A percentile compares a stretch with the other conserved stretches of the same genome.
These are phyloP conservation scores for Cyberlindnera amylophila DNA, from an alignment of 805 yeast genomes.

Conservation along the genomic window DNA sequence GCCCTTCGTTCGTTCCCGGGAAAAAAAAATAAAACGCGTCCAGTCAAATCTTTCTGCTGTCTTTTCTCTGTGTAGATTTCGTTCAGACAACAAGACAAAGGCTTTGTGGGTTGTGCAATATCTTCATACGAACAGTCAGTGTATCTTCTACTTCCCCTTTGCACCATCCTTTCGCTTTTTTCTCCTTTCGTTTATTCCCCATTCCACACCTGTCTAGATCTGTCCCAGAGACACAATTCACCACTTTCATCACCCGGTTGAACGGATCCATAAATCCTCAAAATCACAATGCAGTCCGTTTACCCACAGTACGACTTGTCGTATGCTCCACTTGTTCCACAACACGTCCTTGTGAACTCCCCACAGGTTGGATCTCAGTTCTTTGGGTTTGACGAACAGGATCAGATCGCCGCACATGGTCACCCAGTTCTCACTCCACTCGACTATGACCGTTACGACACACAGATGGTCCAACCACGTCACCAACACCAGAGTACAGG, in stretches of 20 bases:
- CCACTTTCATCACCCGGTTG: too few relatives aligned
- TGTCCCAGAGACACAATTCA: too few relatives aligned
- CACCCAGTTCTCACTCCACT: not conserved
- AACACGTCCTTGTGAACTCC: slow-evolving; percentile 24
- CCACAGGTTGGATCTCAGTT: slow-evolving; percentile 19
- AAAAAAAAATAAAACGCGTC: slow-evolving; percentile 5
- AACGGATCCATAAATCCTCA: too few relatives aligned
- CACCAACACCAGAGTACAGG: slow-evolving; percentile 1
- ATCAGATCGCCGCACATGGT: not conserved
- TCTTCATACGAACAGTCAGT: too few relatives aligned
- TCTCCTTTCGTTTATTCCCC: not conserved
- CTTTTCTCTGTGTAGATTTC: not conserved
- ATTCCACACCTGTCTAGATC: too few relatives aligned
- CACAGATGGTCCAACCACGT: slow-evolving; percentile 1
- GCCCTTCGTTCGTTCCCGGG: not conserved
- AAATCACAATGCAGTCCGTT: slow-evolving; percentile 26
- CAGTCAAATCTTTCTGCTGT: not conserved
- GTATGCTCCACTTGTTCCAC: slow-evolving; percentile 25
- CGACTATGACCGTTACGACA: slow-evolving; percentile 12
- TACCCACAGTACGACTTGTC: slow-evolving; percentile 25
- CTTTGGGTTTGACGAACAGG: slow-evolving; percentile 10
- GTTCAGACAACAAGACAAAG: not conserved
- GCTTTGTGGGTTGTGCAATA: too few relatives aligned
- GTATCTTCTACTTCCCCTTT: too few relatives aligned
- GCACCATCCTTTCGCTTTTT: too few relatives aligned